These are phyloP conservation scores for Kwoniella sp. DNA, from an alignment of 768 basidiomycete species.

Conservation along the genomic window DNA sequence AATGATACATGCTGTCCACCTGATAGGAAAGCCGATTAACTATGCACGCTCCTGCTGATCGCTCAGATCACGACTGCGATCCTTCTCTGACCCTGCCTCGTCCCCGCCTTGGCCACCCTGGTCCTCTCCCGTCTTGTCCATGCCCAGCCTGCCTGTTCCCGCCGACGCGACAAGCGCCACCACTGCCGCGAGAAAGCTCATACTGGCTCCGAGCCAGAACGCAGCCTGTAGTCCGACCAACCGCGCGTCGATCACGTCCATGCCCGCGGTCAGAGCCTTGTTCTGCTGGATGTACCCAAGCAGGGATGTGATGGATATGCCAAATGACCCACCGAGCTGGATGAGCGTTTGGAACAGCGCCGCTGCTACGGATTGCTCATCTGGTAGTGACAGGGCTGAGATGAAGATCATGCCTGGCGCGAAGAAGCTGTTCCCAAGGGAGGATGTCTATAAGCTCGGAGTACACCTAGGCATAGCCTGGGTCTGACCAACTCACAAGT, in stretches of 20 bases:
- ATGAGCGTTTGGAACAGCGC: constrained; percentile 41
- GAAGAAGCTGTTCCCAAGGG: constrained; percentile 27
- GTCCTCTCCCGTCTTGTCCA: background rate
- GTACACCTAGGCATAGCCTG: constrained; percentile 15
- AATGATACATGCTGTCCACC: too few relatives aligned
- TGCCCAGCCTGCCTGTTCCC: constrained; percentile 31
- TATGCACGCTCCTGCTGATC: too few relatives aligned
- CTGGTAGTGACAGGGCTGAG: constrained; percentile 26
- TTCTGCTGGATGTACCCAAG: constrained; percentile 19
- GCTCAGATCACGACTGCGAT: too few relatives aligned
- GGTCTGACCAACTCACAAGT: constrained; percentile 32
- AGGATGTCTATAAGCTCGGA: too few relatives aligned
- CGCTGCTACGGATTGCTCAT: constrained; percentile 37
- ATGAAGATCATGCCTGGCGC: constrained; percentile 40
- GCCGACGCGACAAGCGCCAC: constrained; percentile 26
- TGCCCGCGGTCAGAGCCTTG: constrained; percentile 11
- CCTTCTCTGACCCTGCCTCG: too few relatives aligned
- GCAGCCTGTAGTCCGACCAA: constrained; percentile 34
- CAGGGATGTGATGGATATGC: constrained; percentile 38
- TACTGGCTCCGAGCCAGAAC: constrained; percentile 42
- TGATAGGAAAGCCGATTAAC: too few relatives aligned
- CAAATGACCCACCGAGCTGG: constrained; percentile 38
- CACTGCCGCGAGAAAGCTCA: constrained; percentile 21
- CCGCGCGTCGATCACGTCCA: constrained; percentile 1
- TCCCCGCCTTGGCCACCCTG: too few relatives aligned